phyloP scores from a whole-genome alignment of 345 rosid genomes.

The Alliaria petiolata region DNA sequence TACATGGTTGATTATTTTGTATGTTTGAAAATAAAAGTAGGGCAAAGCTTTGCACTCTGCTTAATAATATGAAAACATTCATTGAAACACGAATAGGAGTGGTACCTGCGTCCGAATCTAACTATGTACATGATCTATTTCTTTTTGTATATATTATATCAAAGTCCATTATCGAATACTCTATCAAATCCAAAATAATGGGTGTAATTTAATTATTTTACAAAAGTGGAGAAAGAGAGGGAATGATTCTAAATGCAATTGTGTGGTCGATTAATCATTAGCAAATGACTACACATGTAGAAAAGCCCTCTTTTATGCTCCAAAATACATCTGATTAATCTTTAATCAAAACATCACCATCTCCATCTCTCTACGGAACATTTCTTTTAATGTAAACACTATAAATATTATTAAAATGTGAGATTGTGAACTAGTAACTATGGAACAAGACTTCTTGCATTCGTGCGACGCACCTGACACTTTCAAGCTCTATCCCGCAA shows the following conservation, averaged over 20 bases:
- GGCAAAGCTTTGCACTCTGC: not conserved
- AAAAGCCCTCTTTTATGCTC: conserved; percentile 8
- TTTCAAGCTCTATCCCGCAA: not conserved
- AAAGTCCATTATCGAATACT: conserved; percentile 26
- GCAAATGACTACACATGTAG: conserved; percentile 18
- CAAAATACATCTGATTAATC: not conserved
- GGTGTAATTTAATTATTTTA: not conserved
- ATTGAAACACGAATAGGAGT: conserved; percentile 3
- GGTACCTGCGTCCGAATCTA: conserved; percentile 33
- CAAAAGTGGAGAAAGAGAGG: conserved; percentile 5
- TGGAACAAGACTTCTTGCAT: not conserved
- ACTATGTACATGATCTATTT: not conserved
- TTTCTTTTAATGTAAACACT: not conserved
- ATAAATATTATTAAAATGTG: not conserved
- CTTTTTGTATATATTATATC: not conserved
- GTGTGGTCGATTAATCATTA: conserved; percentile 27
- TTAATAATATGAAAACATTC: not conserved
- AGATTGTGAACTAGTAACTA: not conserved
- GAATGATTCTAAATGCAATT: conserved; percentile 9
- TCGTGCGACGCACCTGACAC: conserved; percentile 5
- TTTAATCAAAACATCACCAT: not conserved
- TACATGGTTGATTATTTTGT: not conserved
- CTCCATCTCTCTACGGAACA: not conserved
- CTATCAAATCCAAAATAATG: conserved; percentile 28
- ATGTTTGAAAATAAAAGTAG: not conserved